Conservation (phyloP, 306 rosid genomes). For the Corylus americana region DNA sequence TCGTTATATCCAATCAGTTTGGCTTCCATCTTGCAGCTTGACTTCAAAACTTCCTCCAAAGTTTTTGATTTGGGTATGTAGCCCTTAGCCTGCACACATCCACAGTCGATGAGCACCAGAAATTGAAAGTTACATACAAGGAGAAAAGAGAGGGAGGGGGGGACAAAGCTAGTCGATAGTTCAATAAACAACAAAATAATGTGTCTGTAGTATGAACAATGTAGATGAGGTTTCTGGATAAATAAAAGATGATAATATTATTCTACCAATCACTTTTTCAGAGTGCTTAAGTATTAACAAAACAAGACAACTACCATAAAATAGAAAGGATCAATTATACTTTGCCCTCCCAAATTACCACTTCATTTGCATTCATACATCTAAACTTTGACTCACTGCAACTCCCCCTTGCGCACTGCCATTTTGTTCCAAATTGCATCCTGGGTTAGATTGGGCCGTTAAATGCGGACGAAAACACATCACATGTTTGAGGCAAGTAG, state of each 20-base stretch:
- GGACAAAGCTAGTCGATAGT: background rate
- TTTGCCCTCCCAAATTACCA: no score
- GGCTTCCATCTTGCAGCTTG: conserved; percentile 60
- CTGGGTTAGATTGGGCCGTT: no score
- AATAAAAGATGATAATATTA: background rate
- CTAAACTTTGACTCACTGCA: no score
- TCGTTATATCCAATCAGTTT: conserved; percentile 86
- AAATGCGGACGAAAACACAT: no score
- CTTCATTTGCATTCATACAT: no score
- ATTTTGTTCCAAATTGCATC: no score
- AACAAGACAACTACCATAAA: background rate
- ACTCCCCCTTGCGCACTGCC: no score
- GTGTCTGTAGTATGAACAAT: background rate
- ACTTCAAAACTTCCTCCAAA: conserved; percentile 68
- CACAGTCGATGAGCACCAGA: conserved; percentile 12
- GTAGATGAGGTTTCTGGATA: background rate
- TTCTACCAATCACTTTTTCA: background rate
- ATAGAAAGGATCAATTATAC: background rate
- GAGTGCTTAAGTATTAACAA: background rate
- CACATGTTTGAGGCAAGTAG: no score
- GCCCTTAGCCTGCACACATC: conserved; percentile 68
- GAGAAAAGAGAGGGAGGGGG: background rate
- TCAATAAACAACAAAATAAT: background rate
- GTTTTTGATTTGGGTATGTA: conserved; percentile 52
- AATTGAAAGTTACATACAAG: conserved; percentile 19